phyloP scores from a whole-genome alignment of 345 rosid genomes.

The Anastatica hierochuntica region DNA sequence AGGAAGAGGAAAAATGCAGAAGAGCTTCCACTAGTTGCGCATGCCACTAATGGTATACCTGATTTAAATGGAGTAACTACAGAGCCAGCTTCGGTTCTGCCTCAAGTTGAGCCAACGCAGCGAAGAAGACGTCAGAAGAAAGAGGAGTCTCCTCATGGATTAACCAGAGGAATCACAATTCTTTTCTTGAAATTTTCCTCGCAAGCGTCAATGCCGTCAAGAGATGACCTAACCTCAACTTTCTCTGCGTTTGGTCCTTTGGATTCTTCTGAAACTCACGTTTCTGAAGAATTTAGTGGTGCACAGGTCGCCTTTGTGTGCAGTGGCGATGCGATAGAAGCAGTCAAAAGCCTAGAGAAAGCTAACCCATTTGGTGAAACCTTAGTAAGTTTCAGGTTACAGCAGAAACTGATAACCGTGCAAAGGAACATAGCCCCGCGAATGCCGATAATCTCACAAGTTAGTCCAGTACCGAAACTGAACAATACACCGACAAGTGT shows the following conservation, averaged over 20 bases:
- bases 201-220: conserved; percentile 51
- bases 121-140: conserved; percentile 37
- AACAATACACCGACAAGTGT: conserved; percentile 40
- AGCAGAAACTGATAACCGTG: conserved; percentile 20
- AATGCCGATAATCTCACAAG: conserved; percentile 25
- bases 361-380: conserved; percentile 46
- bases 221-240: conserved; percentile 40
- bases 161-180: conserved; percentile 41
- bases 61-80: conserved; percentile 48
- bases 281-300: conserved; percentile 30
- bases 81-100: conserved; percentile 18
- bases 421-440: conserved; percentile 17
- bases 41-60: conserved; percentile 32
- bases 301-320: conserved; percentile 53
- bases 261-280: conserved; percentile 46
- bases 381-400: conserved; percentile 37
- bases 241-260: conserved; percentile 62
- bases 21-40: conserved; percentile 10
- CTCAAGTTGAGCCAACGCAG: too few relatives aligned
- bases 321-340: conserved; percentile 49
- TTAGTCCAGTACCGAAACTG: conserved; percentile 21
- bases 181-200: conserved; percentile 55
- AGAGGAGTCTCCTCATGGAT: conserved; percentile 31
- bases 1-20: conserved; percentile 37
- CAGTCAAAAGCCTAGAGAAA: conserved; percentile 44